Conservation (phyloP, 805 yeast genomes). For the Grigorovia jiainica region DNA sequence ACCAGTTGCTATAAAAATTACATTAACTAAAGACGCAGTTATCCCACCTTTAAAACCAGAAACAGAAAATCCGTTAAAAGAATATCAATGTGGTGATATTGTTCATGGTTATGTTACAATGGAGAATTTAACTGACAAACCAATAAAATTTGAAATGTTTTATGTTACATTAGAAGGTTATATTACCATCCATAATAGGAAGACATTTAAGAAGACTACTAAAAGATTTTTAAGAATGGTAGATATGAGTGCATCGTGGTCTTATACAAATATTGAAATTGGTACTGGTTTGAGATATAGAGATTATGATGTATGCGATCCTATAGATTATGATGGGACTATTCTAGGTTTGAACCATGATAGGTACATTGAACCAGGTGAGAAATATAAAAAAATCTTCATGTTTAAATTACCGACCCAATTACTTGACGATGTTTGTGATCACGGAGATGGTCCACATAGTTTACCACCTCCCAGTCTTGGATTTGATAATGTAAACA, state of each 20-base stretch:
- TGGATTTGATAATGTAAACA: slow-evolving; percentile 30
- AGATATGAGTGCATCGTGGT: slow-evolving; percentile 45
- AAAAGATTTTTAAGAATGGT: slow-evolving; percentile 38
- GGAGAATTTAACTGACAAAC: slow-evolving; percentile 31
- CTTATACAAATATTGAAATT: slow-evolving; percentile 36
- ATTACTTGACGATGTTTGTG: slow-evolving; percentile 45
- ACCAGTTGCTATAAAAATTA: slow-evolving; percentile 16
- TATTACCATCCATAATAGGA: slow-evolving; percentile 20
- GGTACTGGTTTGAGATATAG: slow-evolving; percentile 33
- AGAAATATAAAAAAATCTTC: slow-evolving; percentile 45
- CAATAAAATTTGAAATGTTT: slow-evolving; percentile 50
- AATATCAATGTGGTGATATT: slow-evolving; percentile 47
- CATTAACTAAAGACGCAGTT: slow-evolving; percentile 15
- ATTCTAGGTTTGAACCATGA: slow-evolving; percentile 35
- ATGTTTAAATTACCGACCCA: slow-evolving; percentile 47
- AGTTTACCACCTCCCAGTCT: slow-evolving; percentile 32
- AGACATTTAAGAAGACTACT: slow-evolving; percentile 11
- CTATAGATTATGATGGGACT: slow-evolving; percentile 21
- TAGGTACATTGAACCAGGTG: slow-evolving; percentile 37
- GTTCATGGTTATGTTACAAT: slow-evolving; percentile 41
- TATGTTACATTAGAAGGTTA: slow-evolving; percentile 48
- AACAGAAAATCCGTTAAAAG: slow-evolving; percentile 29
- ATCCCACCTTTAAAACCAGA: slow-evolving; percentile 16
- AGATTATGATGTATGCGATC: slow-evolving; percentile 3
- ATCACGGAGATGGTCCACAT: slow-evolving; percentile 30